Base-by-base conservation (phyloP, 139 green algal genomes). In the Volvox africanus region DNA sequence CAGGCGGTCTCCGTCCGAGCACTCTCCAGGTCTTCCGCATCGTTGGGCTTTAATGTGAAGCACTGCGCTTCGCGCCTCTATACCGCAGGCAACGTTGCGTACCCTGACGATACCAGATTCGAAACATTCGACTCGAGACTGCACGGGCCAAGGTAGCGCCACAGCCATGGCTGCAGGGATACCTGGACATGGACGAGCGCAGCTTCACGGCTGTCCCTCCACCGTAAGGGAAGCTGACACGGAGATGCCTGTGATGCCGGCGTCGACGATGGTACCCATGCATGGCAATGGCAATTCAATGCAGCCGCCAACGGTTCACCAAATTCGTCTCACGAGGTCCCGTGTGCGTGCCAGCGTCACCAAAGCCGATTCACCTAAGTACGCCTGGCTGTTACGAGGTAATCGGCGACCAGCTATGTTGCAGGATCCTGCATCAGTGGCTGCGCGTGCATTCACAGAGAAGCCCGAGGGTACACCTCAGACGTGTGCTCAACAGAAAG, bases 161-260 rank as follows among this genome's bases (percentile, higher is more conserved):
- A 73, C 21, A 24, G 65, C 65, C 21, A 12, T 24, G 24, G 11
- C 65, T 73, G 65, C 24, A 22, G 9, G 30, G 30, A 20, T 61
- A 14, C 55, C 61, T 12, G n/a, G 55, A 18, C 79, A 85, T 5
- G 80, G 50, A 1, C 50, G 65, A 6, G 22, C 20, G 44, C 79
- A 18, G 21, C 79, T 50, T 21, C 61, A 76, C 21, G 82, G 11
- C 21, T 88, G 82, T 61, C 62, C 82, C 82, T 88, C 82, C 32
- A 79, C 82, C 62, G 62, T 36, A 13, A 62, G 82, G 14, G 81
- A 61, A 20, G 82, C 82, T 26, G 67, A 20, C 67, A 89, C 67
- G 26, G 67, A 89, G 69, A 44, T 82, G 18, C 85, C 85, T 20
- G 37, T 21, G 18, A 71, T 89, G 68, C 85, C 85, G 0, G 69